Evolutionary conservation across 371 early-diverging fungal species (phyloP).

Genomic region (Amoeboradix gromovi): DNA sequence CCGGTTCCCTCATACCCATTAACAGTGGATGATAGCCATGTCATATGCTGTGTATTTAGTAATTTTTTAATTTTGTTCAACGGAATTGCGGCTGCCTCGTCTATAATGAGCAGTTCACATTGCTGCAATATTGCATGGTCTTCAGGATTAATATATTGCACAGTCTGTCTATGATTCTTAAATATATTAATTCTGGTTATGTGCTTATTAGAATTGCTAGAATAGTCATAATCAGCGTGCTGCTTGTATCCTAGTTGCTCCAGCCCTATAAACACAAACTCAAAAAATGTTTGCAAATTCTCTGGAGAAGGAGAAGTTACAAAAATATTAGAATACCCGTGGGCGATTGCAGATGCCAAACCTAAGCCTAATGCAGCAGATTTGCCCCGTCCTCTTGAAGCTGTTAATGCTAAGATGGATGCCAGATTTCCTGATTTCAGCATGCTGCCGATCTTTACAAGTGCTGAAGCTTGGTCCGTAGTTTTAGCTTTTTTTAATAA

Average conservation of each 20-base stretch:
- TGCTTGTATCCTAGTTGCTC: constrained; percentile 88
- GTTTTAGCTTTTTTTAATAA: constrained; percentile 18
- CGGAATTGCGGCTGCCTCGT: constrained; percentile 98
- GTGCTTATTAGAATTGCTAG: constrained; percentile 71
- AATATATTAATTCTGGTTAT: constrained; percentile 83
- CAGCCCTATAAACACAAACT: constrained; percentile 85
- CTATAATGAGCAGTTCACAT: constrained; percentile 90
- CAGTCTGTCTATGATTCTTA: constrained; percentile 85
- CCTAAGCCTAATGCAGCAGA: constrained; percentile 90
- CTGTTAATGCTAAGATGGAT: constrained; percentile 73
- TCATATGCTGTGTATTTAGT: constrained; percentile 72
- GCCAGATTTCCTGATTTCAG: constrained; percentile 72
- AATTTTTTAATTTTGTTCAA: constrained; percentile 64
- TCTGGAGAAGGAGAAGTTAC: constrained; percentile 92
- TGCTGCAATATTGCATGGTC: constrained; percentile 69
- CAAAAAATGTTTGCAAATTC: constrained; percentile 89
- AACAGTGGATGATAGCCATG: constrained; percentile 95
- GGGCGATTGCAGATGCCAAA: constrained; percentile 80
- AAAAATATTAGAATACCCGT: constrained; percentile 91
- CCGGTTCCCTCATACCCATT: constrained; percentile 99
- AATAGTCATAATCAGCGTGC: constrained; percentile 89
- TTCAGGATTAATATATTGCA: constrained; percentile 87
- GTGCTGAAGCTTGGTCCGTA: constrained; percentile 34
- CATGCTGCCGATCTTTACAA: constrained; percentile 50
- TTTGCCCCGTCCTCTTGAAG: constrained; percentile 96